phyloP scores from a whole-genome alignment of 495 filamentous ascomycete species.

The Cryomyces antarcticus region DNA sequence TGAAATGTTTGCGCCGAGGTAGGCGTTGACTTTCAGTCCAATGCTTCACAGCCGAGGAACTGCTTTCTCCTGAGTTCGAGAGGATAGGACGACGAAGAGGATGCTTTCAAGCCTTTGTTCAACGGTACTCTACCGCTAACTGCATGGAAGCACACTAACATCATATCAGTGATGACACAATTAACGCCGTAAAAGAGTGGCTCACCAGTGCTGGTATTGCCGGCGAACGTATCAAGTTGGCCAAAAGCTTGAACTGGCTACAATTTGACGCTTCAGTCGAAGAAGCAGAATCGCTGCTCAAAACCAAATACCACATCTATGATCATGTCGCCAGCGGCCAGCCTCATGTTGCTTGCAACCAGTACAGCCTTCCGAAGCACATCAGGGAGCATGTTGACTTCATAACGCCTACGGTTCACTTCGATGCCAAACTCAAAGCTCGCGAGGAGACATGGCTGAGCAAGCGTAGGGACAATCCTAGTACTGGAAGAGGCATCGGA shows the following conservation, averaged over 20 bases:
- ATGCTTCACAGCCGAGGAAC: not conserved
- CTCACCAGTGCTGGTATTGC: constrained; percentile 2
- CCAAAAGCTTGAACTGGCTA: constrained; percentile 1
- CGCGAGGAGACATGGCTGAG: constrained; percentile 2
- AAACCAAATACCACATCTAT: constrained; percentile 10
- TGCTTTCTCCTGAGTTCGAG: too few relatives aligned
- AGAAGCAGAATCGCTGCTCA: constrained; percentile 10
- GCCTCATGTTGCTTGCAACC: constrained; percentile 7
- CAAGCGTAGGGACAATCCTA: constrained; percentile 11
- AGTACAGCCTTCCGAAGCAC: constrained; percentile 12
- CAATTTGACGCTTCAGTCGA: constrained; percentile 8
- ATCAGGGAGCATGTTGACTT: constrained; percentile 17
- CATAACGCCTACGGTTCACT: constrained; percentile 17
- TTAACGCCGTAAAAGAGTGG: constrained; percentile 6
- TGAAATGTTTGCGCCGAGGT: constrained; percentile 6
- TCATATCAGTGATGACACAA: not conserved
- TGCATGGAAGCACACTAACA: too few relatives aligned
- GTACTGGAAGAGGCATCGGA: not conserved
- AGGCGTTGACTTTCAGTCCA: not conserved
- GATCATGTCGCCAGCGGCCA: constrained; percentile 4
- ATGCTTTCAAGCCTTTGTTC: too few relatives aligned
- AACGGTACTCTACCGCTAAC: too few relatives aligned
- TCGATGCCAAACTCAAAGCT: constrained; percentile 13
- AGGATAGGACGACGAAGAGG: too few relatives aligned
- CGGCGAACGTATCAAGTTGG: constrained; percentile 1